phyloP scores from a whole-genome alignment of 1,139 yeast genomes.

The Geotrichum fermentans region DNA sequence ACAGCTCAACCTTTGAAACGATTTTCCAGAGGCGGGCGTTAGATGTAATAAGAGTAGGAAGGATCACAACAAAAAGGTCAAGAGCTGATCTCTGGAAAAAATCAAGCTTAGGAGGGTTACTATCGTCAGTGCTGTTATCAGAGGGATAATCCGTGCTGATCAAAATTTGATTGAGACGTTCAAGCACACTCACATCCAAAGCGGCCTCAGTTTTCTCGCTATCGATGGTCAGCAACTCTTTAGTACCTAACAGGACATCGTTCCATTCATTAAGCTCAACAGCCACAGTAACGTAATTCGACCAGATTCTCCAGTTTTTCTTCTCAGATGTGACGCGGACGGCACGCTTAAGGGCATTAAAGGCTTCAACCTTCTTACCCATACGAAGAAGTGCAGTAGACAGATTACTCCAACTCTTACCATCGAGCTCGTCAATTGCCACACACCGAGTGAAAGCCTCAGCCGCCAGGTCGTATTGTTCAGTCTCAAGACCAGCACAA shows the following conservation, averaged over 20 bases:
- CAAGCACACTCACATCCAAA: slow-evolving; percentile 72
- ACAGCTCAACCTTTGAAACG: slow-evolving; percentile 75
- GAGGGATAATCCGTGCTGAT: slow-evolving; percentile 49
- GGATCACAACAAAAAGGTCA: slow-evolving; percentile 59
- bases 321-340: slow-evolving; percentile 58
- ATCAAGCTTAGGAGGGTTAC: slow-evolving; percentile 22
- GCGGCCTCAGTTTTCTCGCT: slow-evolving; percentile 58
- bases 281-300: slow-evolving; percentile 79
- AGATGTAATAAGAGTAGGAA: slow-evolving; percentile 66
- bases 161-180: slow-evolving; percentile 64
- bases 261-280: slow-evolving; percentile 79
- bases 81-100: slow-evolving; percentile 57
- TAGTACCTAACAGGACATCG: slow-evolving; percentile 72
- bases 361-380: slow-evolving; percentile 69
- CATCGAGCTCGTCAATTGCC: slow-evolving; percentile 73
- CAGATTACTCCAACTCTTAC: slow-evolving; percentile 91
- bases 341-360: slow-evolving; percentile 77
- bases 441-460: slow-evolving; percentile 93
- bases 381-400: slow-evolving; percentile 70
- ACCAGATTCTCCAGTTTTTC: slow-evolving; percentile 86
- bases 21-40: slow-evolving; percentile 78
- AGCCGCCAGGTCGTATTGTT: slow-evolving; percentile 71
- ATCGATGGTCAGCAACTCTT: slow-evolving; percentile 53
- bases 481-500: slow-evolving; percentile 75
- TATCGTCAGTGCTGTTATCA: slow-evolving; percentile 30